These are phyloP conservation scores for Mycena rosella DNA, from an alignment of 768 basidiomycete genomes.

Conservation along the genomic window DNA sequence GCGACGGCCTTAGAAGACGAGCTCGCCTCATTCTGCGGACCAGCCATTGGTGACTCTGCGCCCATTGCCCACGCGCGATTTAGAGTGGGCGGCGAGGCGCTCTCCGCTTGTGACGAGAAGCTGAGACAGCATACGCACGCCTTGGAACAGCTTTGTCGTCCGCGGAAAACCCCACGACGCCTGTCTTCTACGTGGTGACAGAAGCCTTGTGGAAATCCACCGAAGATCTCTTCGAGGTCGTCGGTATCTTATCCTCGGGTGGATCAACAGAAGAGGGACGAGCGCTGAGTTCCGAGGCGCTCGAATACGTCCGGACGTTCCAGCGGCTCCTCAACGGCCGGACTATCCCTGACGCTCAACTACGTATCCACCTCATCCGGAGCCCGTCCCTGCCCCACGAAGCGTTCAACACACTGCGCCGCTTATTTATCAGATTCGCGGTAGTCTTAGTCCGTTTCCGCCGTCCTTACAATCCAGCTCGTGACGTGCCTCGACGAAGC, in stretches of 20 bases:
- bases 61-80: neutral
- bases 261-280: constrained; percentile 23
- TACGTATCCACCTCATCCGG: constrained; percentile 44
- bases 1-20: constrained; percentile 41
- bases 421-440: constrained; percentile 50
- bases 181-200: constrained; percentile 37
- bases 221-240: constrained; percentile 26
- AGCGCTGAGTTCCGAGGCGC: constrained; percentile 35
- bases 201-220: constrained; percentile 34
- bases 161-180: constrained; percentile 27
- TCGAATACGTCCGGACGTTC: constrained; percentile 42
- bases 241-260: constrained; percentile 27
- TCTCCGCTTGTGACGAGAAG: constrained; percentile 8
- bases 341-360: constrained; percentile 46
- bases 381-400: constrained; percentile 48
- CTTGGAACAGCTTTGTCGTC: constrained; percentile 31
- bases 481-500: constrained; percentile 47
- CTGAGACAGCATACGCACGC: constrained; percentile 28
- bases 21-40: constrained; percentile 35
- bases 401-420: constrained; percentile 53
- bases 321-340: constrained; percentile 46
- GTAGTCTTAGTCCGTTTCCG: constrained; percentile 32
- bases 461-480: constrained; percentile 44
- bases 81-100: constrained; percentile 7
- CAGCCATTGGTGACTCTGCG: constrained; percentile 19